A percentile compares a stretch with the other conserved stretches of the same genome.
These are phyloP conservation scores for Cadophora gregata DNA, from an alignment of 2,329 filamentous ascomycete species.

Conservation along the genomic window DNA sequence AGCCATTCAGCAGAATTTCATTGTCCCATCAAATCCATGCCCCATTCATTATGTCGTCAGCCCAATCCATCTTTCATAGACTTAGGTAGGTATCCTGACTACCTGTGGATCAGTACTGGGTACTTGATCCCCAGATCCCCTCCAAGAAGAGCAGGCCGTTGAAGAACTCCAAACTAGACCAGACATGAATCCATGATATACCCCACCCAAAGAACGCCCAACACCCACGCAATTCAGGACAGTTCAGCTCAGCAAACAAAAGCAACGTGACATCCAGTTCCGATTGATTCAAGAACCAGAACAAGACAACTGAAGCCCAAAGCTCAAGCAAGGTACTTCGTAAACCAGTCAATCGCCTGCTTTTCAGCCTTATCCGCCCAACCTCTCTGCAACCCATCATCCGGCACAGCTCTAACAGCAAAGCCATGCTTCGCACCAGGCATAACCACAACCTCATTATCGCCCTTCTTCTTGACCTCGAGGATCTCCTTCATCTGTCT, in stretches of 20 bases:
- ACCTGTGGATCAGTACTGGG: not conserved
- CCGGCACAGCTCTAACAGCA: constrained; percentile 46
- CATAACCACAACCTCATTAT: constrained; percentile 46
- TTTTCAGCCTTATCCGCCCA: constrained; percentile 46
- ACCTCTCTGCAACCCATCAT: constrained; percentile 45
- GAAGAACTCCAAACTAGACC: constrained; percentile 2
- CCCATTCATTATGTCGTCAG: not conserved
- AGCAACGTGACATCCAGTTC: not conserved
- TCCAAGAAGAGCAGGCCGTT: not conserved
- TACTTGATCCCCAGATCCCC: not conserved
- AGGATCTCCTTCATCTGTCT: constrained; percentile 40
- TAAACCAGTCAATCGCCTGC: constrained; percentile 49
- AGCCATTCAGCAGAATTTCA: not conserved
- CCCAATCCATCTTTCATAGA: not conserved
- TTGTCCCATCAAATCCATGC: not conserved
- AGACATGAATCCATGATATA: constrained; percentile 2
- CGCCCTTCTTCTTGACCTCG: constrained; percentile 39
- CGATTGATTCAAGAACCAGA: not conserved
- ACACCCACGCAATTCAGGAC: not conserved
- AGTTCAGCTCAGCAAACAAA: constrained; percentile 3
- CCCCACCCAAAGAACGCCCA: not conserved
- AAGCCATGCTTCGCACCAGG: constrained; percentile 51
- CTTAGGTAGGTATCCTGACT: not conserved
- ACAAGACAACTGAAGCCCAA: not conserved
- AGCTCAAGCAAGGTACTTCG: constrained; percentile 34